Conservation (phyloP, 257 asterid species). For the Fraxinus excelsior region DNA sequence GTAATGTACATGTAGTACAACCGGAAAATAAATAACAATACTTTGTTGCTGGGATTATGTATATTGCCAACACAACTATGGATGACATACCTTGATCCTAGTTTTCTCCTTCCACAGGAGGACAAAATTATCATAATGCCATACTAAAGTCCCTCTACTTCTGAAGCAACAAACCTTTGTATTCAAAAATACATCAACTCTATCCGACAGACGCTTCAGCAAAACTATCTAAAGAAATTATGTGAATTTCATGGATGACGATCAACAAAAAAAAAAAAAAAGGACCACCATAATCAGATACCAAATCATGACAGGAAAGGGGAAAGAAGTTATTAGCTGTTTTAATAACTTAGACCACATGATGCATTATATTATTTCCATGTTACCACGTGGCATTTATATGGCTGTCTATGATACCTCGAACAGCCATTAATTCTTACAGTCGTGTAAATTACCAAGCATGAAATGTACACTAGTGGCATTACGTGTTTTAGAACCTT, state of each 20-base stretch:
- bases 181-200: neutral
- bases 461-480: neutral
- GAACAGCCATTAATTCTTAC: neutral
- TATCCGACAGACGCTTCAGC: neutral
- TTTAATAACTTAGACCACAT: neutral
- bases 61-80: neutral
- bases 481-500: neutral
- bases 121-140: neutral
- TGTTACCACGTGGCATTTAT: neutral
- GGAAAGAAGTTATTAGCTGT: neutral
- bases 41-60: neutral
- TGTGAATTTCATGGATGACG: neutral
- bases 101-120: neutral
- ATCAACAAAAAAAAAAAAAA: neutral
- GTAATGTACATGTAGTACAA: too few species aligned
- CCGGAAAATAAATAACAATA: neutral
- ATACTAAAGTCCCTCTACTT: neutral
- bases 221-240: neutral
- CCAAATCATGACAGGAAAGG: neutral
- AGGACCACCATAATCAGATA: neutral
- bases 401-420: neutral
- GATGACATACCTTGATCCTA: neutral
- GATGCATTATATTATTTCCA: neutral
- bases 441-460: neutral
- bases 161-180: neutral